Evolutionary conservation across 1,284 basidiomycete species (phyloP).

Genomic region (Cystobasidiaceae sp.): DNA sequence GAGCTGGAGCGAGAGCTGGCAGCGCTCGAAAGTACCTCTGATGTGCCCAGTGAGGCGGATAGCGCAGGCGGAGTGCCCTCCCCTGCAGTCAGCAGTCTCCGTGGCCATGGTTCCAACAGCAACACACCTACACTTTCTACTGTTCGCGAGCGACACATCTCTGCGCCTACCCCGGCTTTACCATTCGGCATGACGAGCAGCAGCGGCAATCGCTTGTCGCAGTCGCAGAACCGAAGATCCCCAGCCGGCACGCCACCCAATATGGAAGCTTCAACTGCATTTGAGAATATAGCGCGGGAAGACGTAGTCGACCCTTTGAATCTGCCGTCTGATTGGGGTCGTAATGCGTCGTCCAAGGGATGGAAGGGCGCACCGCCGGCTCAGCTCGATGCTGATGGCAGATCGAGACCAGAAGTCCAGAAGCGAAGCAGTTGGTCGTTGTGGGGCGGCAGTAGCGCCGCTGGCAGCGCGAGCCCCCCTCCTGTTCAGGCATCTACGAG

Average conservation of each 20-base stretch:
- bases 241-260: not conserved
- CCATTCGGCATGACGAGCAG: not conserved
- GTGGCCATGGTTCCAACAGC: not conserved
- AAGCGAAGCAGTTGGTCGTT: slow-evolving; percentile 11
- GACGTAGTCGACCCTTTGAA: slow-evolving; percentile 9
- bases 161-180: slow-evolving; percentile 10
- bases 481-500: too few relatives aligned
- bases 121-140: not conserved
- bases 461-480: not conserved
- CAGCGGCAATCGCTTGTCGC: not conserved
- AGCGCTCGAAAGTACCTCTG: slow-evolving; percentile 1
- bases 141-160: slow-evolving; percentile 19
- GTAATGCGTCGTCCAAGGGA: not conserved
- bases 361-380: slow-evolving; percentile 20
- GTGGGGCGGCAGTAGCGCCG: slow-evolving; percentile 2
- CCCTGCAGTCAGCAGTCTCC: not conserved
- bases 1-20: slow-evolving; percentile 26
- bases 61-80: not conserved
- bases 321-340: slow-evolving; percentile 23
- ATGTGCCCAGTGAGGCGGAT: not conserved
- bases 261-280: slow-evolving; percentile 15
- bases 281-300: slow-evolving; percentile 10
- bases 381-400: not conserved
- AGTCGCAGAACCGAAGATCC: not conserved
- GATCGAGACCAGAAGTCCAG: not conserved